Conservation (phyloP, 108 stramenopile species). For the Conticribra guillardii region DNA sequence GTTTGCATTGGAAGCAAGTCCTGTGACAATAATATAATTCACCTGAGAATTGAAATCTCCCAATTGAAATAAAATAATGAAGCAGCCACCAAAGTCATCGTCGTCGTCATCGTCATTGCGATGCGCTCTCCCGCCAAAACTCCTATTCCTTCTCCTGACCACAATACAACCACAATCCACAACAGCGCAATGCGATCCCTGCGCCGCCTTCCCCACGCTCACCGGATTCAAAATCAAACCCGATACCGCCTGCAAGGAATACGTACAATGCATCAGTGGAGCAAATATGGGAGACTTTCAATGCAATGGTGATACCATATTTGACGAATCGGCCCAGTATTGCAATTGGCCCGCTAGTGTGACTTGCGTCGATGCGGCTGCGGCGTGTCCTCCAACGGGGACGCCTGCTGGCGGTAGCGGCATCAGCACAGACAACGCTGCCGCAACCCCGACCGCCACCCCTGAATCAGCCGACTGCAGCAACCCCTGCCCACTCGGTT, state of each 20-base stretch:
- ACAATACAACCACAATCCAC: neutral
- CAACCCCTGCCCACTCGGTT: neutral
- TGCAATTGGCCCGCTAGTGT: slow-evolving; percentile 18
- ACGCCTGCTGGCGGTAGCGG: no score
- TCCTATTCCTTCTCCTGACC: neutral
- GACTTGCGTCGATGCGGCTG: slow-evolving; percentile 3
- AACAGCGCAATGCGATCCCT: neutral
- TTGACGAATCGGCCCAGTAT: slow-evolving; percentile 5
- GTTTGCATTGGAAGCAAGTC: no score
- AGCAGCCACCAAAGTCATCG: no score
- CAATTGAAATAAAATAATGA: no score
- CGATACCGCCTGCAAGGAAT: neutral
- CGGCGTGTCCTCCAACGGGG: slow-evolving; percentile 1
- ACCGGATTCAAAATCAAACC: slow-evolving; percentile 4
- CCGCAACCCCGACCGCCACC: neutral
- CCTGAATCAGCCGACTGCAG: neutral
- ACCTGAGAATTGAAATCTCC: no score
- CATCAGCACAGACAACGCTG: neutral
- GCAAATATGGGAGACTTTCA: neutral
- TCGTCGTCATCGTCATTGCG: no score
- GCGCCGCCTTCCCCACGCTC: neutral
- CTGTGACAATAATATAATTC: no score
- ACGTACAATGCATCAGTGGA: neutral
- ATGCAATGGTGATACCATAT: slow-evolving; percentile 27
- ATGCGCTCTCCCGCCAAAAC: neutral